Conservation (phyloP, 2,329 filamentous ascomycete species). For the Nemania abortiva region DNA sequence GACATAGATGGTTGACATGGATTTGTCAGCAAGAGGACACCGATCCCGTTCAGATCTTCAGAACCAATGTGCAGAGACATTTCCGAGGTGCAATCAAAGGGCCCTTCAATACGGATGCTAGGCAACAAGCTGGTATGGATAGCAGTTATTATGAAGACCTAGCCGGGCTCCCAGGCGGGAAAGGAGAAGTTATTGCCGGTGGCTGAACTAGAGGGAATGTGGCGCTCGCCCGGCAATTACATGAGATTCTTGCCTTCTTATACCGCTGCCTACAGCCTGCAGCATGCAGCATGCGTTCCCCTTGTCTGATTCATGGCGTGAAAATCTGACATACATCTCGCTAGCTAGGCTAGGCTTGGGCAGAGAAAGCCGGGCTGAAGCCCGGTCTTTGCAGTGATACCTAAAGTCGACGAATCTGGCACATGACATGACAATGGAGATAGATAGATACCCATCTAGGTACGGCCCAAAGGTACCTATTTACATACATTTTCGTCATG, state of each 20-base stretch:
- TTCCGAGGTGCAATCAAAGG: constrained; percentile 58
- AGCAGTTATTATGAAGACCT: constrained; percentile 56
- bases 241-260: background rate
- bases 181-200: constrained; percentile 48
- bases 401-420: background rate
- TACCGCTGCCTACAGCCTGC: background rate
- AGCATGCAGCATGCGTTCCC: background rate
- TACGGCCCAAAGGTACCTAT: background rate
- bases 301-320: background rate
- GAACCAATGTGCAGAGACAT: constrained; percentile 57
- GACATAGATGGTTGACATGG: constrained; percentile 61
- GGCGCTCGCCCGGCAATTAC: background rate
- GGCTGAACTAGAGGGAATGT: constrained; percentile 41
- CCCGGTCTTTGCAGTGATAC: background rate
- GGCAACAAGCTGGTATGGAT: constrained; percentile 59
- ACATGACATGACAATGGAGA: background rate
- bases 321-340: background rate
- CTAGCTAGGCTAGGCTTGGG: background rate
- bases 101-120: constrained; percentile 59
- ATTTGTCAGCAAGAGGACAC: constrained; percentile 60
- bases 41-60: constrained; percentile 60
- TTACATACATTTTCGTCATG: background rate
- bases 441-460: background rate
- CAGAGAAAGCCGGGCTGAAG: background rate
- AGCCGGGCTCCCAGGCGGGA: constrained; percentile 45